Evolutionary conservation across 1,284 basidiomycete genomes (phyloP), one percentile per base, ranked within the genome.

Genomic region (Puccinia horiana): DNA sequence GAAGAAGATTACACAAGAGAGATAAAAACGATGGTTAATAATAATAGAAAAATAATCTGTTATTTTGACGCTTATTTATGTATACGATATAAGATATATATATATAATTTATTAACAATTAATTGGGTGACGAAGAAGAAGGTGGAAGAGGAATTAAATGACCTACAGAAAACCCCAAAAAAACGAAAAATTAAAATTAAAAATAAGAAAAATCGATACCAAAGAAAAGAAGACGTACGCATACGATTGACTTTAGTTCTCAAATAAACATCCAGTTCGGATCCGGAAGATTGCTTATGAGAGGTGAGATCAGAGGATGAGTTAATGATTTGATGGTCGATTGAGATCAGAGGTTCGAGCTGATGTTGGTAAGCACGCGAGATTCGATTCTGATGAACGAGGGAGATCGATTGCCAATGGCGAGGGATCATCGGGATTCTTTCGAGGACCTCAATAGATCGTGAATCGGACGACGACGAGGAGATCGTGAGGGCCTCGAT

Each of bases 201-300:
- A 29, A 47, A 69, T 14, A 47, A 26, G 42, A 14, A 8, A 11
- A 32, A n/a, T n/a, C n/a, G n/a, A n/a, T n/a, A n/a, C n/a, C n/a
- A 18, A 69, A n/a, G 69, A 44, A 67, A 52, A 23, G 58, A 23
- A 32, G 4, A 70, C 77, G 47, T 37, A 79, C 97, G 97, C 97
- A 99, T 99, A 83, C 93, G 90, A 86, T 95, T 89, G 29, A 99
- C 92, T 88, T 99, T 99, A 72, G 97, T 99, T 86, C 94, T 90
- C 85, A 99, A 88, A 86, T 99, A 99, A 88, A 93, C 95, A 86
- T 99, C 95, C 85, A 99, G 87, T 85, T 99, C 97, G 75, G 92
- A 91, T 0, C 94, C 94, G 23, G n/a, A 3, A 8, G 2, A 20
- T 16, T n/a, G n/a, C n/a, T n/a, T n/a, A n/a, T n/a, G n/a, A n/a